phyloP scores from a whole-genome alignment of 1,139 yeast genomes.

The Geotrichum bryndzae region DNA sequence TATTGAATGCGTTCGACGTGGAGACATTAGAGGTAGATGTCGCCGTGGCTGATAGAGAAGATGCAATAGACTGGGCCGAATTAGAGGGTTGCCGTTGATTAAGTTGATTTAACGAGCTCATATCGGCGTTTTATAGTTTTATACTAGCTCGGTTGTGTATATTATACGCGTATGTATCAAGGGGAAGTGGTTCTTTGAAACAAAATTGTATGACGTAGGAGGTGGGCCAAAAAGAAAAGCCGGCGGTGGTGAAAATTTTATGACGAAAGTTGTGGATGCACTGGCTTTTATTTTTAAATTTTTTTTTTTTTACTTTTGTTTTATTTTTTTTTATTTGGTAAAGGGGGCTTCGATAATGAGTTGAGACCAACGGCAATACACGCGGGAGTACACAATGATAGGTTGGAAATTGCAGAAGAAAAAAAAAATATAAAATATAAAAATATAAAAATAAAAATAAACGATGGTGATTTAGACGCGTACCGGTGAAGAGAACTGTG shows the following conservation, averaged over 20 bases:
- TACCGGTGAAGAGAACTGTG: no score
- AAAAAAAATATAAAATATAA: no score
- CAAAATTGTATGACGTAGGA: not conserved
- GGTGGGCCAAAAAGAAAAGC: not conserved
- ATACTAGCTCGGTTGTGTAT: not conserved
- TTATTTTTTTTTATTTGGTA: no score
- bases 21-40: not conserved
- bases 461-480: no score
- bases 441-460: no score
- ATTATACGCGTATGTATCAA: not conserved
- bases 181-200: not conserved
- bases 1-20: not conserved
- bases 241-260: not conserved
- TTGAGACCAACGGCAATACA: no score
- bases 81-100: not conserved
- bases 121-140: not conserved
- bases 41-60: not conserved
- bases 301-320: no score
- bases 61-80: not conserved
- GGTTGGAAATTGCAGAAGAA: no score
- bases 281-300: no score
- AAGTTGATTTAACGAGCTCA: not conserved
- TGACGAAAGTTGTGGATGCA: not conserved
- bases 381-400: no score
- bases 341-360: no score